These are phyloP conservation scores for Mycothermus thermophilus DNA, from an alignment of 495 filamentous ascomycete genomes.

Conservation along the genomic window DNA sequence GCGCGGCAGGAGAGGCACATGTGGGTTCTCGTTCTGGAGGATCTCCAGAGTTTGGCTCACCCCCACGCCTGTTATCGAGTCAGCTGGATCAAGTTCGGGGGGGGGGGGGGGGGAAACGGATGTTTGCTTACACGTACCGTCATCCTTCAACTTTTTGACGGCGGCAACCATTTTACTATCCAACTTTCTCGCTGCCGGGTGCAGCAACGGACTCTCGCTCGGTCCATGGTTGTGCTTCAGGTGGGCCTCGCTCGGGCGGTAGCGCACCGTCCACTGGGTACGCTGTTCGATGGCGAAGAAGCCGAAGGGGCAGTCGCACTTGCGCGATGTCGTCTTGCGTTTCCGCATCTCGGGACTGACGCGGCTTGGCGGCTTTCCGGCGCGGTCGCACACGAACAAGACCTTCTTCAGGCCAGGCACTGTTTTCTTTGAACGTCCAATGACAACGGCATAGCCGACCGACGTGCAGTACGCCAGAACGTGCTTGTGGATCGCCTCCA, in stretches of 20 bases:
- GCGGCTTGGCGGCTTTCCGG: constrained; percentile 38
- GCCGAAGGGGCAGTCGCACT: constrained; percentile 44
- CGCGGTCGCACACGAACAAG: constrained; percentile 43
- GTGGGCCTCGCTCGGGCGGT: constrained; percentile 36
- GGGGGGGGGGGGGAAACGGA: background rate
- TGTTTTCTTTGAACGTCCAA: constrained; percentile 44
- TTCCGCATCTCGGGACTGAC: constrained; percentile 40
- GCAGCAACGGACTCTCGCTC: constrained; percentile 40
- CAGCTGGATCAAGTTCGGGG: too few species aligned
- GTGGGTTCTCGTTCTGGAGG: constrained; percentile 39
- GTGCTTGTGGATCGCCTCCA: constrained; percentile 40
- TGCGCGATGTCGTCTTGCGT: constrained; percentile 42
- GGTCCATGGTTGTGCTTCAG: constrained; percentile 42
- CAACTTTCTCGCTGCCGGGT: constrained; percentile 42
- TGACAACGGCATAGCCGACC: constrained; percentile 44
- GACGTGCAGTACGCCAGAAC: constrained; percentile 40
- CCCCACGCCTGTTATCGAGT: constrained; percentile 41
- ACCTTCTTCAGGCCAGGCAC: constrained; percentile 44
- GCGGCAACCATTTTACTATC: constrained; percentile 45
- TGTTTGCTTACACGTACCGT: constrained; percentile 25
- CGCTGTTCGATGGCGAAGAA: constrained; percentile 45
- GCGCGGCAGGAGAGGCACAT: constrained; percentile 38
- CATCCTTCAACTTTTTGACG: constrained; percentile 41
- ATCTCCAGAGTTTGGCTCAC: constrained; percentile 43
- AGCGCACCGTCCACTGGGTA: constrained; percentile 42